These are phyloP conservation scores for Hirsutella thompsonii DNA, from an alignment of 2,329 filamentous ascomycete species.

Conservation along the genomic window DNA sequence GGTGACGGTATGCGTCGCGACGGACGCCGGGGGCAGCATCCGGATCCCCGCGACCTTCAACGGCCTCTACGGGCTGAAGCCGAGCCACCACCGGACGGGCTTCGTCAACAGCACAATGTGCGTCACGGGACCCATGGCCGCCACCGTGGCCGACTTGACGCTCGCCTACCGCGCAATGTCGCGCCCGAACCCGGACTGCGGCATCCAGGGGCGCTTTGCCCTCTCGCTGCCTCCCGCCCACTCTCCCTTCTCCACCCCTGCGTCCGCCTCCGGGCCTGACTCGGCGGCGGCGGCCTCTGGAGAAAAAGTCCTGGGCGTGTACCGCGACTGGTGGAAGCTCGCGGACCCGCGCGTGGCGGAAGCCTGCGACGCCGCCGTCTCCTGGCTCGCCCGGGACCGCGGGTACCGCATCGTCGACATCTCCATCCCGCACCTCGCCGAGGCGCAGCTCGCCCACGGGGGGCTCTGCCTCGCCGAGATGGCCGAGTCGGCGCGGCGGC, in stretches of 20 bases:
- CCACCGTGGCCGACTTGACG: constrained; percentile 64
- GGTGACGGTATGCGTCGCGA: constrained; percentile 62
- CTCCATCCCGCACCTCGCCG: constrained; percentile 49
- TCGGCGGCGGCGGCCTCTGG: constrained; percentile 21
- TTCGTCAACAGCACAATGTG: constrained; percentile 39
- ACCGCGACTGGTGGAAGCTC: constrained; percentile 34
- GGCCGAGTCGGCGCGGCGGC: constrained; percentile 30
- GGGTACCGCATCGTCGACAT: constrained; percentile 45
- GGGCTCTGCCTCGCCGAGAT: constrained; percentile 67
- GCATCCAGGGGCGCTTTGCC: constrained; percentile 49
- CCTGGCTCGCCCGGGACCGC: constrained; percentile 37
- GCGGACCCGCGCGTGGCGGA: constrained; percentile 49
- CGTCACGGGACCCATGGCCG: constrained; percentile 64
- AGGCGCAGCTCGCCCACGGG: constrained; percentile 66
- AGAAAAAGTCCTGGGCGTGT: constrained; percentile 58
- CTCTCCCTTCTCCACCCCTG: too few relatives aligned
- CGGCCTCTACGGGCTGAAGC: constrained; percentile 71
- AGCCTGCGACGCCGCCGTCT: constrained; percentile 48
- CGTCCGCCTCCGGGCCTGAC: too few relatives aligned
- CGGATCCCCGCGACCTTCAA: constrained; percentile 66
- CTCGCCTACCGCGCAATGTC: constrained; percentile 74
- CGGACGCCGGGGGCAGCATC: constrained; percentile 64
- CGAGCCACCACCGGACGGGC: constrained; percentile 58
- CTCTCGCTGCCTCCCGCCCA: constrained; percentile 41
- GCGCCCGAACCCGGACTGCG: constrained; percentile 52